phyloP scores from a whole-genome alignment of 768 basidiomycete species.

The Rhodotorula kratochvilovae region DNA sequence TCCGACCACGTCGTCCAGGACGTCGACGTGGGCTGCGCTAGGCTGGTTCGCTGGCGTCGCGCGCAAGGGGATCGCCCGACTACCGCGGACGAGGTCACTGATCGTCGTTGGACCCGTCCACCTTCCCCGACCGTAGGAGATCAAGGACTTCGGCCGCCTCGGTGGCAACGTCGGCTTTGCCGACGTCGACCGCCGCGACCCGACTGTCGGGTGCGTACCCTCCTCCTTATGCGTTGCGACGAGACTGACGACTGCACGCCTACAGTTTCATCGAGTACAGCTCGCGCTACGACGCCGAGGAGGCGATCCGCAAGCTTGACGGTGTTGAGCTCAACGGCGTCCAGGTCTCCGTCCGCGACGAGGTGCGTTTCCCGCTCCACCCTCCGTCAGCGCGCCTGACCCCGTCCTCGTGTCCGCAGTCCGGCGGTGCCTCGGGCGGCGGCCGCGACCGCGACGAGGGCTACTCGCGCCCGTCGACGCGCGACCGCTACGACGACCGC shows the following conservation, averaged over 20 bases:
- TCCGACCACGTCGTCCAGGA: too few species aligned
- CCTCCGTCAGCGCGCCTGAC: conserved; percentile 48
- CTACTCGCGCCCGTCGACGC: conserved; percentile 45
- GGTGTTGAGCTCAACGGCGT: conserved; percentile 82
- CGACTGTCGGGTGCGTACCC: conserved; percentile 73
- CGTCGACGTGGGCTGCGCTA: background rate
- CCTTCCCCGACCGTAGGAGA: conserved; percentile 60
- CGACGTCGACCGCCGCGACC: conserved; percentile 81
- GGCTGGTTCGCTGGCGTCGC: too few species aligned
- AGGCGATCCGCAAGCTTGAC: conserved; percentile 81
- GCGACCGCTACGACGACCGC: conserved; percentile 58
- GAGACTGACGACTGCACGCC: background rate
- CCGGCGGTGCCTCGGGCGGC: conserved; percentile 7
- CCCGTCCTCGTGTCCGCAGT: conserved; percentile 47
- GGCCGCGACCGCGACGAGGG: conserved; percentile 46
- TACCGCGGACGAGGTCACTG: background rate
- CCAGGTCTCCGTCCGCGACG: conserved; percentile 61
- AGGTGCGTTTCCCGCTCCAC: conserved; percentile 35
- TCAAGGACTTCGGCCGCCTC: conserved; percentile 95
- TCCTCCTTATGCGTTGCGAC: conserved; percentile 5
- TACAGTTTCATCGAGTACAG: conserved; percentile 83
- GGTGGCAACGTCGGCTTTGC: conserved; percentile 90
- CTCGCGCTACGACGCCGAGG: conserved; percentile 81
- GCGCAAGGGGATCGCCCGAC: background rate
- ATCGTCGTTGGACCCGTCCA: background rate